phyloP scores from a whole-genome alignment of 1,284 basidiomycete genomes.

The Moesziomyces globuligerus region DNA sequence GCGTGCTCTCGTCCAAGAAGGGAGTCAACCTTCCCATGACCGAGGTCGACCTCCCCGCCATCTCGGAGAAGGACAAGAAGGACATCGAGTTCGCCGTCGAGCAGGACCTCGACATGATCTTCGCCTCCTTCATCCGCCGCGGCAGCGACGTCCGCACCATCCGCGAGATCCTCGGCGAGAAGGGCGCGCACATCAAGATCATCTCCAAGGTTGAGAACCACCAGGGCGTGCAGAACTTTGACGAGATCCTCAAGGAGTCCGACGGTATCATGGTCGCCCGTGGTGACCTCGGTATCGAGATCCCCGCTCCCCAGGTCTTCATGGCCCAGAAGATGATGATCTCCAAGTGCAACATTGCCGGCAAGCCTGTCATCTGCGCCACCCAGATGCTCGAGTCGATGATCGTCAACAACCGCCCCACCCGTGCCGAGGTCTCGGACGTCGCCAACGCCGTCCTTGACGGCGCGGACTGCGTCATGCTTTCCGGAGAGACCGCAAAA shows the following conservation, averaged over 20 bases:
- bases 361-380: conserved; percentile 93
- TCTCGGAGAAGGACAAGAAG: conserved; percentile 90
- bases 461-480: conserved; percentile 67
- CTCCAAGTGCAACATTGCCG: conserved; percentile 67
- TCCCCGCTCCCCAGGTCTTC: conserved; percentile 73
- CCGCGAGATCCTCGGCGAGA: conserved; percentile 65
- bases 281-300: conserved; percentile 67
- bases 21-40: conserved; percentile 99
- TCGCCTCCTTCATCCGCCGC: conserved; percentile 66
- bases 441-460: conserved; percentile 67
- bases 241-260: conserved; percentile 67
- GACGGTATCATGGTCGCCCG: conserved; percentile 68
- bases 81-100: conserved; percentile 95
- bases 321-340: conserved; percentile 68
- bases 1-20: conserved; percentile 93
- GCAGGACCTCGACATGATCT: conserved; percentile 94
- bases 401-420: conserved; percentile 66
- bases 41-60: conserved; percentile 93
- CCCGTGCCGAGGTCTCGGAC: conserved; percentile 66
- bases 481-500: conserved; percentile 67
- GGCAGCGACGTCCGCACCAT: conserved; percentile 63
- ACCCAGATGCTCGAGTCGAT: conserved; percentile 98
- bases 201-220: conserved; percentile 68
- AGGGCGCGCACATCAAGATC: conserved; percentile 66
- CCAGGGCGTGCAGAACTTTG: conserved; percentile 67